Evolutionary conservation across 2,329 filamentous ascomycete species (phyloP), one percentile per base, ranked within the genome.

Genomic region (Hypoxylon sp.): DNA sequence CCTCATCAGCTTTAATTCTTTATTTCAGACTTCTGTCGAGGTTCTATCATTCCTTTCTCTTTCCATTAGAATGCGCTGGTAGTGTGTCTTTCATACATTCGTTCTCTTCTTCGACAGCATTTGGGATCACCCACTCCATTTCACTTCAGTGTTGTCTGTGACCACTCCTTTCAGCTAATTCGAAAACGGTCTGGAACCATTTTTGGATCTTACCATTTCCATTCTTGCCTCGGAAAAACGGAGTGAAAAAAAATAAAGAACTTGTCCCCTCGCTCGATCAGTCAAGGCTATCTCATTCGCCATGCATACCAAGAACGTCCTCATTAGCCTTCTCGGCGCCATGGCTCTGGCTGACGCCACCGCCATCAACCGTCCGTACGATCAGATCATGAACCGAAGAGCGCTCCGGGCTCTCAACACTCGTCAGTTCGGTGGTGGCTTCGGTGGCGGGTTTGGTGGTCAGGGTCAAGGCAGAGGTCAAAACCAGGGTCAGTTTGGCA

Each of bases 231-330:
- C 56, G 60, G 23, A 62, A 69, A 71, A 63, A 46, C 63, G 65
- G 52, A 71, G 55, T 72, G 61, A 61, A 69, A 64, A 64, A 30
- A 7, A 30, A 30, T 30, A 30, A 30, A 53, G 66, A 64, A 50
- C 61, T 61, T 67, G 67, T 56, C 60, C 50, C 50, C 58, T 65
- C 61, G 66, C 63, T 72, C 65, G 68, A 69, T 65, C 60, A 38
- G 53, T 61, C 60, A 51, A 67, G n/a, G 34, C 51, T 57, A 51
- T 43, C 53, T 63, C 51, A 64, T 64, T 69, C 80, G 85, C 73
- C 51, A 88, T 88, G 86, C 82, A 86, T 75, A 75, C 86, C 75
- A 86, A 86, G 77, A 80, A 79, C 65, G 73, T 85, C 50, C 71
- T 87, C 67, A 67, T 85, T 51, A 81, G 84, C 79, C 81, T 88